Percentiles rank a stretch among this genome's conserved stretches.
These are phyloP conservation scores for Sparassis latifolia DNA, from an alignment of 1,284 basidiomycete species.

Conservation along the genomic window DNA sequence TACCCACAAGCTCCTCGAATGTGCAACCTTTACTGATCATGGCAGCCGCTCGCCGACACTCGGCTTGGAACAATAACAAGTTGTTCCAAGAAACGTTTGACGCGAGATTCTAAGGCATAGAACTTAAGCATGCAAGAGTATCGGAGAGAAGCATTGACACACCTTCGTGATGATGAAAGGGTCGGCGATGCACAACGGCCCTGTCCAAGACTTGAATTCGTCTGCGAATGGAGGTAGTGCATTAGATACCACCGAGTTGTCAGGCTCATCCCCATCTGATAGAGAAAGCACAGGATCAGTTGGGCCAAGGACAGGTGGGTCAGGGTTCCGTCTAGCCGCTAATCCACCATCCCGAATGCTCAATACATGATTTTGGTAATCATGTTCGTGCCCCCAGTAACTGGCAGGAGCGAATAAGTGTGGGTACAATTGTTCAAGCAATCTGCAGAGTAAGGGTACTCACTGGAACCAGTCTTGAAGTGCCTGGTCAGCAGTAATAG, in stretches of 20 bases:
- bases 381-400: constrained; percentile 22
- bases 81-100: too few relatives aligned
- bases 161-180: constrained; percentile 4
- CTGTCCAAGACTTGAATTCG: background rate
- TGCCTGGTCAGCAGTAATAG: constrained; percentile 21
- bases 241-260: background rate
- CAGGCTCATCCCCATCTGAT: background rate
- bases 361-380: constrained; percentile 24
- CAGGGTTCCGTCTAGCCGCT: background rate
- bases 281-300: too few relatives aligned
- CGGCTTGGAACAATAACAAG: too few relatives aligned
- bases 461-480: constrained; percentile 43
- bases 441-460: background rate
- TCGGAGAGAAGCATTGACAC: background rate
- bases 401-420: background rate
- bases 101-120: too few relatives aligned
- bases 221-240: background rate
- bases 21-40: too few relatives aligned
- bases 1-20: too few relatives aligned
- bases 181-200: constrained; percentile 2
- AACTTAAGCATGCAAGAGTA: too few relatives aligned
- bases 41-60: too few relatives aligned
- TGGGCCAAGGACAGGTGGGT: background rate
- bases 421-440: background rate
- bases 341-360: constrained; percentile 36